These are phyloP conservation scores for Rhizopogon sp. DNA, from an alignment of 768 basidiomycete genomes.

Conservation along the genomic window DNA sequence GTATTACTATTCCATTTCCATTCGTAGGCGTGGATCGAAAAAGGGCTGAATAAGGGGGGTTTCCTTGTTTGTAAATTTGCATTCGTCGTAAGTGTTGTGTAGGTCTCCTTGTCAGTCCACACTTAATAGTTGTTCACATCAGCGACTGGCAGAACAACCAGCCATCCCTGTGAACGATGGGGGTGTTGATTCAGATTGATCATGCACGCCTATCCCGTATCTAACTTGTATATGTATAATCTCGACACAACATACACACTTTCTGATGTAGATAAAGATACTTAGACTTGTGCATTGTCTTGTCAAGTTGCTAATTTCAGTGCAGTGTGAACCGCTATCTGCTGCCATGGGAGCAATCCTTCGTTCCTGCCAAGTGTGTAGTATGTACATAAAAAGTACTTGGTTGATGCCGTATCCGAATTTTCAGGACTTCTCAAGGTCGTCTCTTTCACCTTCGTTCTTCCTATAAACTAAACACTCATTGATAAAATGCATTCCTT, in stretches of 20 bases:
- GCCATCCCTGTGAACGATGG: slow-evolving; percentile 19
- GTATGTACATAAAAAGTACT: no score
- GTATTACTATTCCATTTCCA: background rate
- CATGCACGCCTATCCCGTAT: background rate
- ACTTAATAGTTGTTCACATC: background rate
- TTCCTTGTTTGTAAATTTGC: slow-evolving; percentile 82
- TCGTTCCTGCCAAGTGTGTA: slow-evolving; percentile 10
- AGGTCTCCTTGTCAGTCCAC: background rate
- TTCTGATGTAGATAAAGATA: background rate
- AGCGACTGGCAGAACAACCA: slow-evolving; percentile 23
- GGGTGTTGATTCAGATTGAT: slow-evolving; percentile 3
- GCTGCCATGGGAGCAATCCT: background rate
- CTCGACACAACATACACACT: background rate
- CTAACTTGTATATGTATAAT: background rate
- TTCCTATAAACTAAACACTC: slow-evolving; percentile 8
- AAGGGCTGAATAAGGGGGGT: slow-evolving; percentile 62
- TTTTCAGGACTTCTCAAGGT: background rate
- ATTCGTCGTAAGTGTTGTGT: slow-evolving; percentile 54
- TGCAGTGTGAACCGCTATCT: background rate
- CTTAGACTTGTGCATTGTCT: background rate
- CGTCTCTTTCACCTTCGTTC: background rate
- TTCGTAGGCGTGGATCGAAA: slow-evolving; percentile 66
- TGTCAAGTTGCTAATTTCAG: background rate
- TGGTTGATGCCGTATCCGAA: no score
- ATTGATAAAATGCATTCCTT: slow-evolving; percentile 25